A percentile compares a stretch with the other conserved stretches of the same genome.
phyloP scores from a whole-genome alignment of 2,329 filamentous ascomycete species.

The Coleophoma crateriformis region DNA sequence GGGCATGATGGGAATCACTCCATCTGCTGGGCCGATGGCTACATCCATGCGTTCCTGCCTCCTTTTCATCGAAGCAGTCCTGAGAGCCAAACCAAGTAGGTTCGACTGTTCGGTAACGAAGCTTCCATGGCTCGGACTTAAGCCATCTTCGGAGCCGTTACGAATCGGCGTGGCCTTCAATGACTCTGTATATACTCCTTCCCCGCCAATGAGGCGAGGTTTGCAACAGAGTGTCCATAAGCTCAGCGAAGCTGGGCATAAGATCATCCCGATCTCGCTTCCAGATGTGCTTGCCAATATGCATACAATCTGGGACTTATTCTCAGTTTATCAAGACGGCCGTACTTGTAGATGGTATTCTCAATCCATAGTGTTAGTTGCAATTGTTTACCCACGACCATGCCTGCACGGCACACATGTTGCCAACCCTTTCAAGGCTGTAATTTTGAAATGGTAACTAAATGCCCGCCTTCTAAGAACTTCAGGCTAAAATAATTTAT shows the following conservation, averaged over 20 bases:
- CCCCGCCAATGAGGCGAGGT: slow-evolving; percentile 28
- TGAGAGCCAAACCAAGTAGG: background rate
- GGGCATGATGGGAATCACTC: slow-evolving; percentile 1
- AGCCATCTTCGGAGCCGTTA: slow-evolving; percentile 19
- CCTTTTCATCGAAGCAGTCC: slow-evolving; percentile 4
- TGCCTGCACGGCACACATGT: no score
- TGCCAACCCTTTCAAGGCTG: no score
- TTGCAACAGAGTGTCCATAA: slow-evolving; percentile 19
- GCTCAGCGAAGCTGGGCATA: slow-evolving; percentile 18
- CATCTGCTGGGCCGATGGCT: slow-evolving; percentile 5
- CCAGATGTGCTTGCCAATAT: slow-evolving; percentile 23
- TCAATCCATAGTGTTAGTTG: background rate
- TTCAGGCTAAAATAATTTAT: no score
- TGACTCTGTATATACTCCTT: slow-evolving; percentile 23
- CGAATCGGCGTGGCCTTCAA: slow-evolving; percentile 24
- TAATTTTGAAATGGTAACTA: no score
- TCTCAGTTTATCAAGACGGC: slow-evolving; percentile 21
- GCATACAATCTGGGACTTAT: slow-evolving; percentile 21
- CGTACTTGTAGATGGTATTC: slow-evolving; percentile 16
- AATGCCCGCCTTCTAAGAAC: no score
- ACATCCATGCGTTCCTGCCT: slow-evolving; percentile 4
- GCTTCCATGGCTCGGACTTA: slow-evolving; percentile 4
- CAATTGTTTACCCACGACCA: no score
- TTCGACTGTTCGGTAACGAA: background rate
- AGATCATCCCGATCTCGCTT: background rate